Evolutionary conservation across 371 early-diverging fungal genomes (phyloP).

Genomic region (Saksenaea oblongispora): DNA sequence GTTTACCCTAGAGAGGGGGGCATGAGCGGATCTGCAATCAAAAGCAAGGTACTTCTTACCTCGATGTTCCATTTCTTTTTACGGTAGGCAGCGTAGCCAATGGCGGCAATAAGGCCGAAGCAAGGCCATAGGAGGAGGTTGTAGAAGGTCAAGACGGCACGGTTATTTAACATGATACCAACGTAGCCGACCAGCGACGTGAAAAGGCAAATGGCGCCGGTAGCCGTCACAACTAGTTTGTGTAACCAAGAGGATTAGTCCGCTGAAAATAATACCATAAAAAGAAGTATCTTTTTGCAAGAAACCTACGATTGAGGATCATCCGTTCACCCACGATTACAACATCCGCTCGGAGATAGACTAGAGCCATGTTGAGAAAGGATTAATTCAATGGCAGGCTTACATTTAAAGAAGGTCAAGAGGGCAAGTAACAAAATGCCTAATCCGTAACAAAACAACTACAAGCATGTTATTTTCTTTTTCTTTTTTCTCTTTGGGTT

Average conservation of each 20-base stretch:
- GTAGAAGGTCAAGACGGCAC: conserved; percentile 47
- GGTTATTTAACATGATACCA: conserved; percentile 58
- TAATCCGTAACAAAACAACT: conserved; percentile 55
- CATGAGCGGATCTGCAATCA: too few relatives aligned
- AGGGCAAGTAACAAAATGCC: conserved; percentile 34
- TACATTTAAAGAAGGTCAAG: conserved; percentile 52
- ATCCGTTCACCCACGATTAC: conserved; percentile 43
- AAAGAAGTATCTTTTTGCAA: neutral
- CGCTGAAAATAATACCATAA: neutral
- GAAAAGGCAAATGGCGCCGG: conserved; percentile 49
- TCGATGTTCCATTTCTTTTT: conserved; percentile 48
- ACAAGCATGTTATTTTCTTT: conserved; percentile 2
- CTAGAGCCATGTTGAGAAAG: conserved; percentile 13
- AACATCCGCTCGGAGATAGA: conserved; percentile 49
- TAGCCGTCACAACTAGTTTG: conserved; percentile 45
- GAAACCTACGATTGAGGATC: conserved; percentile 46
- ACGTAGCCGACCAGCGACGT: conserved; percentile 52
- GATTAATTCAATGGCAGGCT: too few relatives aligned
- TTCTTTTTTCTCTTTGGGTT: neutral
- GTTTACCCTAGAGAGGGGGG: conserved; percentile 25
- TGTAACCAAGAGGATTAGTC: neutral
- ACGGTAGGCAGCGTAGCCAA: conserved; percentile 59
- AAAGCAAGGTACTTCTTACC: too few relatives aligned
- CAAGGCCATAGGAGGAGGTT: conserved; percentile 57
- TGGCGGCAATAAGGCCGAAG: conserved; percentile 54